phyloP scores from a whole-genome alignment of 768 basidiomycete species.

The Hemileccinum rubropunctum region DNA sequence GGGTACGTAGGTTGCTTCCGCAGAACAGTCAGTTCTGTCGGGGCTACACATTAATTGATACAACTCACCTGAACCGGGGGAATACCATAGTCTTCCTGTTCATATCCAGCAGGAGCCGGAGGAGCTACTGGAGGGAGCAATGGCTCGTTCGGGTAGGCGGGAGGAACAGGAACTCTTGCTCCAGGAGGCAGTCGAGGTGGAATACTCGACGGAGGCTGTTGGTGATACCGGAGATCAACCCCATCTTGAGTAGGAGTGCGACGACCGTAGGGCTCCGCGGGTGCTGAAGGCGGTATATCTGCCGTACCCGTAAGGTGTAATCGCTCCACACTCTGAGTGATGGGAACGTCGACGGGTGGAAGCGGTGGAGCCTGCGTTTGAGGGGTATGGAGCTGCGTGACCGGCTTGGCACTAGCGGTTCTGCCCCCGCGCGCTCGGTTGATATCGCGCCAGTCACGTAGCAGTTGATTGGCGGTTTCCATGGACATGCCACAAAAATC shows the following conservation, averaged over 20 bases:
- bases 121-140: constrained; percentile 23
- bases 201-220: constrained; percentile 31
- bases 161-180: constrained; percentile 36
- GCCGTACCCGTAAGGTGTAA: constrained; percentile 41
- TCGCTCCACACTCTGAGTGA: constrained; percentile 41
- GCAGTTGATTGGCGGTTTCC: constrained; percentile 94
- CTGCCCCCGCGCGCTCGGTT: constrained; percentile 64
- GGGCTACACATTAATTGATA: background rate
- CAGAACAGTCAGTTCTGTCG: constrained; percentile 4
- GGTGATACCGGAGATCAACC: constrained; percentile 42
- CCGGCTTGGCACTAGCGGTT: constrained; percentile 35
- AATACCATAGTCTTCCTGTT: constrained; percentile 27
- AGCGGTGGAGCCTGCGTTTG: constrained; percentile 31
- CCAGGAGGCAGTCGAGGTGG: constrained; percentile 38
- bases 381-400: constrained; percentile 31
- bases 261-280: constrained; percentile 22
- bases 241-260: constrained; percentile 33
- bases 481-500: constrained; percentile 99
- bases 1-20: constrained; percentile 21
- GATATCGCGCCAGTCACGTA: constrained; percentile 89
- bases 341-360: constrained; percentile 33
- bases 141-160: constrained; percentile 34
- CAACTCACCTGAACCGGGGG: constrained; percentile 23
- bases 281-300: constrained; percentile 33
- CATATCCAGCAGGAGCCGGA: constrained; percentile 20